Base-by-base conservation (phyloP, 345 rosid species). In the Lumnitzera littorea region DNA sequence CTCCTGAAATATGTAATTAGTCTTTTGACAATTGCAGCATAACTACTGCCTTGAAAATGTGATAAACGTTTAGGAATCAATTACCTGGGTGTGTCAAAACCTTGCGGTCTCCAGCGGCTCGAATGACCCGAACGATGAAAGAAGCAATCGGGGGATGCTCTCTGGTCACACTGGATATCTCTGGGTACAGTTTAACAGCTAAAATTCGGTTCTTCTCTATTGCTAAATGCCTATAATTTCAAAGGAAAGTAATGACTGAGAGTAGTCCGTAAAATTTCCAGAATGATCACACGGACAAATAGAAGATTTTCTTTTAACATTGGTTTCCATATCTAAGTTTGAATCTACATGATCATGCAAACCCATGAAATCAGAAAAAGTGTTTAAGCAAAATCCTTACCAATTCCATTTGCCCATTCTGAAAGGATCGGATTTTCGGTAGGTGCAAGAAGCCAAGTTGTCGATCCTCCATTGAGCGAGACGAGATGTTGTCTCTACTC, bases 381-480 rank as follows among this genome's bases (percentile, higher is more conserved):
- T 20, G 20, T 20, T 20, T 5, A 27, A 5, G 31, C 31, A 5
- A 27, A 36, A 36, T 4, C 43, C 43, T 13, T 36, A 92, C 98
- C 98, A 92, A 62, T 87, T 87, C 98, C 98, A 92, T 43, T 70
- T 78, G 67, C 99, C 99, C 78, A 92, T 87, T 84, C 77, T 87
- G 96, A 92, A 92, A 75, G 98, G 86, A 67, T 92, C 95, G 75
- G 98, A 89, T 72, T 92, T 92, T 76, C 96, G 98, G 74, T 82
- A 89, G 58, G 95, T 79, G 70, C 81, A 89, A 48, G 97, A 87
- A 70, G 91, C 82, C 49, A 89, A 76, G 68, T 87, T 86, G 67
- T 76, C 94, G 72, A 94, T 94, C 66, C 96, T 74, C 99, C 99
- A 94, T 82, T 94, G 99, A 58, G 97, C 97, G 70, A 89, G 96